Evolutionary conservation across 2,329 filamentous ascomycete genomes (phyloP).

Genomic region (Phialocephala subalpina): DNA sequence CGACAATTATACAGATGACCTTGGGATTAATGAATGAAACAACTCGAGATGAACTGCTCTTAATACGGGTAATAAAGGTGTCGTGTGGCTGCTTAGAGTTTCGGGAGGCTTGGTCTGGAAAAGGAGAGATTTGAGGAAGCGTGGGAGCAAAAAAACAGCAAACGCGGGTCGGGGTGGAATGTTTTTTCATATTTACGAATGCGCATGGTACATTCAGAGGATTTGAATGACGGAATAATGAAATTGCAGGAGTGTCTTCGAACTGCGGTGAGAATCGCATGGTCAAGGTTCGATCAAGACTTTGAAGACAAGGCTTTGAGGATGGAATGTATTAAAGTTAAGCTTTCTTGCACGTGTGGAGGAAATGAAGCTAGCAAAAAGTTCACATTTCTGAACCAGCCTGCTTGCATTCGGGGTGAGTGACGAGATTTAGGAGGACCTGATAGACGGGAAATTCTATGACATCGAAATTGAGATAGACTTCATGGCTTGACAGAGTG

Average conservation of each 20-base stretch:
- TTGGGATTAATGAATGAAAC: background rate
- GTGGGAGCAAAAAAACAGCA: background rate
- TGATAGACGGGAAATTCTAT: background rate
- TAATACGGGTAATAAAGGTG: conserved; percentile 7
- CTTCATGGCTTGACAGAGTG: background rate
- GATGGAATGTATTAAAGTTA: background rate
- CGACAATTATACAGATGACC: background rate
- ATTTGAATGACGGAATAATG: background rate
- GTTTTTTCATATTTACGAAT: background rate
- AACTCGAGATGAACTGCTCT: conserved; percentile 5
- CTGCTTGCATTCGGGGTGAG: background rate
- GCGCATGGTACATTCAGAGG: background rate
- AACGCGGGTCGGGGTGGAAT: background rate
- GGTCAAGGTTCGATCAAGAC: background rate
- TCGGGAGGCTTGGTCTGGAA: conserved; percentile 4
- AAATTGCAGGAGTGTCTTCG: background rate
- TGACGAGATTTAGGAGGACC: background rate
- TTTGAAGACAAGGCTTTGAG: background rate
- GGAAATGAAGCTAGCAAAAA: background rate
- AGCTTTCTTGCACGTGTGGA: background rate
- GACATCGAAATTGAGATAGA: background rate
- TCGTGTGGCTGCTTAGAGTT: conserved; percentile 8
- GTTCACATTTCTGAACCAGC: background rate
- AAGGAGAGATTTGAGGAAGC: background rate
- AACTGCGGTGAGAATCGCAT: background rate